Percentiles rank a stretch among this genome's conserved stretches.
phyloP scores from a whole-genome alignment of 2,329 filamentous ascomycete species.

The Diaporthe velutina region DNA sequence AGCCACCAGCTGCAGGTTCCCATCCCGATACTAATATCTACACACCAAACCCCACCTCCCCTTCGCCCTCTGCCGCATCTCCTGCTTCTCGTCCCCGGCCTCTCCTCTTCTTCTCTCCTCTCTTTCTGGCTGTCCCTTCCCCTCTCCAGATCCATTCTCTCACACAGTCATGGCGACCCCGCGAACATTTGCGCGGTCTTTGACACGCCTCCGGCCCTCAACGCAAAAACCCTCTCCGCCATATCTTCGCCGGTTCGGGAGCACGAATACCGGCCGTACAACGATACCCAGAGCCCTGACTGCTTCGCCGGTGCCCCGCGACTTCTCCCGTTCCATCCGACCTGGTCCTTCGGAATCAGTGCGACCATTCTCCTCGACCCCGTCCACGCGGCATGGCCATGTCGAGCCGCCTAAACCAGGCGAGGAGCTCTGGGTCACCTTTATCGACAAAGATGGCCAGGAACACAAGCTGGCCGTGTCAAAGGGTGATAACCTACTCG shows the following conservation, averaged over 20 bases:
- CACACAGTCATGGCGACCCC: conserved; percentile 22
- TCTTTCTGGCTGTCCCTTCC: background rate
- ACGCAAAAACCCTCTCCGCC: conserved; percentile 27
- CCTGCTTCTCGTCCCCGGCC: background rate
- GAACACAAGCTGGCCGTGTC: conserved; percentile 83
- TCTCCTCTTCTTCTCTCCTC: background rate
- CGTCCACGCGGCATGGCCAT: conserved; percentile 78
- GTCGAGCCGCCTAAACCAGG: conserved; percentile 87
- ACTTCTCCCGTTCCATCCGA: background rate
- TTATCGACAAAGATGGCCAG: conserved; percentile 90
- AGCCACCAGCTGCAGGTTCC: background rate
- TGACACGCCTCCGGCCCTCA: conserved; percentile 2
- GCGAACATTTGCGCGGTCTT: conserved; percentile 18
- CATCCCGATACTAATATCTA: background rate
- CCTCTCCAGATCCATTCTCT: too few species aligned
- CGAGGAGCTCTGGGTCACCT: conserved; percentile 94
- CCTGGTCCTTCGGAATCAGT: conserved; percentile 11
- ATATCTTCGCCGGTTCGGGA: conserved; percentile 17
- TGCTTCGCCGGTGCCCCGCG: conserved; percentile 18
- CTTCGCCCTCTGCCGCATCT: too few species aligned
- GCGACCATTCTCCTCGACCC: conserved; percentile 69
- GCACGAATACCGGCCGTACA: background rate
- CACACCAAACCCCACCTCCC: background rate
- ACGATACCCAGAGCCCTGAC: conserved; percentile 10
- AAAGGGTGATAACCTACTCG: conserved; percentile 91